These are phyloP conservation scores for Pseudogymnoascus sp. DNA, from an alignment of 2,329 filamentous ascomycete genomes.

Conservation along the genomic window DNA sequence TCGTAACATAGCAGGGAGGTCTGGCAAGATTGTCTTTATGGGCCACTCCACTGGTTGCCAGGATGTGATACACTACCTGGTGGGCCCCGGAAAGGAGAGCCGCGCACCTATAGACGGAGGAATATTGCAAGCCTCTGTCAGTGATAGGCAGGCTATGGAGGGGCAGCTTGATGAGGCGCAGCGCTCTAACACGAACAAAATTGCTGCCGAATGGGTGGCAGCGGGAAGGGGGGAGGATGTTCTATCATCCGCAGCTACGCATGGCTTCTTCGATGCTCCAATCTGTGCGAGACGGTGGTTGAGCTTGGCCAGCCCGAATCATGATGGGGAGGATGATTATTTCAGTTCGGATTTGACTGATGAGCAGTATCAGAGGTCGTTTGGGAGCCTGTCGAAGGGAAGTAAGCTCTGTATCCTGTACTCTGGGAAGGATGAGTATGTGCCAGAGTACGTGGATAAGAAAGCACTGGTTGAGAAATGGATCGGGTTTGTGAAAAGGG, in stretches of 20 bases:
- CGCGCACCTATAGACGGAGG: constrained; percentile 45
- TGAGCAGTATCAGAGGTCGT: constrained; percentile 45
- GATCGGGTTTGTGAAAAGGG: constrained; percentile 38
- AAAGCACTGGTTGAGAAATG: constrained; percentile 43
- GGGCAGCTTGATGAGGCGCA: constrained; percentile 34
- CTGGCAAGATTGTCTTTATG: constrained; percentile 57
- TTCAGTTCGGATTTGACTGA: constrained; percentile 59
- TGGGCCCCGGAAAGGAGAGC: constrained; percentile 23
- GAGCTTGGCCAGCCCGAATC: constrained; percentile 49
- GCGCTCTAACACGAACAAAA: constrained; percentile 30
- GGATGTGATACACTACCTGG: constrained; percentile 60
- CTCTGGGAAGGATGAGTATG: constrained; percentile 45
- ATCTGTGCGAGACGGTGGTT: constrained; percentile 54
- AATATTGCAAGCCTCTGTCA: constrained; percentile 61
- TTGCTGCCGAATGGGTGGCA: constrained; percentile 39
- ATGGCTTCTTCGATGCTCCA: constrained; percentile 34
- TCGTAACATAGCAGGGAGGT: constrained; percentile 31
- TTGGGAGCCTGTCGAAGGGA: constrained; percentile 44
- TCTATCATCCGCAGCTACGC: constrained; percentile 31
- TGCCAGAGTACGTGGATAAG: constrained; percentile 43
- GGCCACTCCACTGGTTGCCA: constrained; percentile 66
- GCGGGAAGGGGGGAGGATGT: constrained; percentile 40
- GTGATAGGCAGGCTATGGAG: constrained; percentile 52
- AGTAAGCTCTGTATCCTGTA: constrained; percentile 45
- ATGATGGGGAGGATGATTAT: constrained; percentile 58